Evolutionary conservation across 371 early-diverging fungal genomes (phyloP).

Genomic region (Rhizomucor pusillus): DNA sequence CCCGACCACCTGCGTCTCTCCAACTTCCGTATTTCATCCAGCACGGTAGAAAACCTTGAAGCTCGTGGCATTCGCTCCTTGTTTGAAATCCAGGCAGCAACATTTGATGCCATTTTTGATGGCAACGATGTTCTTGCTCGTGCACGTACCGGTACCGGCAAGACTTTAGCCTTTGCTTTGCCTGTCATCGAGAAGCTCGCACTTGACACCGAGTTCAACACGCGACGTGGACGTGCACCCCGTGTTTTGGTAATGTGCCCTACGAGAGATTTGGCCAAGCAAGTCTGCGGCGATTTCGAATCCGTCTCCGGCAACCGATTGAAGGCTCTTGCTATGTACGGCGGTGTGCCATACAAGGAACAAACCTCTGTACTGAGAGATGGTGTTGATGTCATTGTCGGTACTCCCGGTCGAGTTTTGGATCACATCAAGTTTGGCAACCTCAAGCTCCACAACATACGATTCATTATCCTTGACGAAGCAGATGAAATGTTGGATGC

Average conservation of each 20-base stretch:
- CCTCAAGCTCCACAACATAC: constrained; percentile 68
- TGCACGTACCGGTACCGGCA: constrained; percentile 97
- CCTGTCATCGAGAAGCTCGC: constrained; percentile 83
- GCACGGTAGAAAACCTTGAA: constrained; percentile 62
- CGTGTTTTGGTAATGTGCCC: constrained; percentile 83
- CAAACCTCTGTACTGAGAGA: constrained; percentile 78
- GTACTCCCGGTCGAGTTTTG: constrained; percentile 96
- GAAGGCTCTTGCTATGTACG: constrained; percentile 67
- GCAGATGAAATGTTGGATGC: constrained; percentile 95
- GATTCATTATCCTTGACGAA: constrained; percentile 91
- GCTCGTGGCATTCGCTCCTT: constrained; percentile 74
- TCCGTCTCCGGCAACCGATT: constrained; percentile 61
- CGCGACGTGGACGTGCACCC: constrained; percentile 72
- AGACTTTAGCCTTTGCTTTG: constrained; percentile 88
- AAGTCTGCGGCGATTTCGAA: constrained; percentile 78
- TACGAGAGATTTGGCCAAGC: constrained; percentile 97
- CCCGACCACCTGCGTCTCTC: constrained; percentile 69
- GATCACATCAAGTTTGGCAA: constrained; percentile 92
- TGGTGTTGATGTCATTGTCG: constrained; percentile 95
- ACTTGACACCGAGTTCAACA: constrained; percentile 36
- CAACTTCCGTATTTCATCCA: constrained; percentile 58
- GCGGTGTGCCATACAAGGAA: constrained; percentile 82
- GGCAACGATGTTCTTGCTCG: constrained; percentile 93
- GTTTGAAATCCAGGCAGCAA: constrained; percentile 93
- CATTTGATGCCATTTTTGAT: constrained; percentile 77